phyloP scores from a whole-genome alignment of 306 rosid genomes.

The Fagus sylvatica region DNA sequence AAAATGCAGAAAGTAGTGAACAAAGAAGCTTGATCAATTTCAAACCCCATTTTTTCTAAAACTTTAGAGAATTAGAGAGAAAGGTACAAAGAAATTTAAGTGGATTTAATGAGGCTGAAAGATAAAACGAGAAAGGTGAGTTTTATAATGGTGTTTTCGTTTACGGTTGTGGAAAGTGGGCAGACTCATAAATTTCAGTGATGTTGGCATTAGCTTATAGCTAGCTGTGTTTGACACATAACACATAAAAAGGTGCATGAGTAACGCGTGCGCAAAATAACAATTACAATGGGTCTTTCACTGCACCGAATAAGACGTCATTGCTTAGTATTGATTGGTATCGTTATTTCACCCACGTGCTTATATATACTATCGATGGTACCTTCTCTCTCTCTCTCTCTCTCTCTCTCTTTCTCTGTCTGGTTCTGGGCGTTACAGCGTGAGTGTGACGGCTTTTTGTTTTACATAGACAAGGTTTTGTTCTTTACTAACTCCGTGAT shows the following conservation, averaged over 20 bases:
- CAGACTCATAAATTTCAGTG: background rate
- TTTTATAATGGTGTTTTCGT: slow-evolving; percentile 32
- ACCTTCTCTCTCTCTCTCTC: too few relatives aligned
- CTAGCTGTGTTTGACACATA: background rate
- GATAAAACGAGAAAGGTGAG: background rate
- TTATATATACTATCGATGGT: background rate
- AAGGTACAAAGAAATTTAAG: too few relatives aligned
- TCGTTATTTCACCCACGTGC: slow-evolving; percentile 25
- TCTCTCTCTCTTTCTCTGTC: too few relatives aligned
- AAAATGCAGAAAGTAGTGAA: slow-evolving; percentile 27
- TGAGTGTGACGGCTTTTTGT: too few relatives aligned
- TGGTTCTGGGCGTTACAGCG: too few relatives aligned
- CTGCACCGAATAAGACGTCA: background rate
- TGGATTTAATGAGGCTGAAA: background rate
- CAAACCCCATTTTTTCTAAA: slow-evolving; percentile 1
- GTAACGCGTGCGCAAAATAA: slow-evolving; percentile 58
- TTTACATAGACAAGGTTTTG: too few relatives aligned
- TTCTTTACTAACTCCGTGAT: too few relatives aligned
- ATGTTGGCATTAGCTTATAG: background rate
- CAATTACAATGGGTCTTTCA: background rate
- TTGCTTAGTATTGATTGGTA: background rate
- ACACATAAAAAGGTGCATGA: slow-evolving; percentile 30
- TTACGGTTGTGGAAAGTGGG: slow-evolving; percentile 9
- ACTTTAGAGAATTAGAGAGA: background rate
- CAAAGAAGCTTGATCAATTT: background rate